Evolutionary conservation across 2,329 filamentous ascomycete species (phyloP).

Genomic region (Neonectria sp.): DNA sequence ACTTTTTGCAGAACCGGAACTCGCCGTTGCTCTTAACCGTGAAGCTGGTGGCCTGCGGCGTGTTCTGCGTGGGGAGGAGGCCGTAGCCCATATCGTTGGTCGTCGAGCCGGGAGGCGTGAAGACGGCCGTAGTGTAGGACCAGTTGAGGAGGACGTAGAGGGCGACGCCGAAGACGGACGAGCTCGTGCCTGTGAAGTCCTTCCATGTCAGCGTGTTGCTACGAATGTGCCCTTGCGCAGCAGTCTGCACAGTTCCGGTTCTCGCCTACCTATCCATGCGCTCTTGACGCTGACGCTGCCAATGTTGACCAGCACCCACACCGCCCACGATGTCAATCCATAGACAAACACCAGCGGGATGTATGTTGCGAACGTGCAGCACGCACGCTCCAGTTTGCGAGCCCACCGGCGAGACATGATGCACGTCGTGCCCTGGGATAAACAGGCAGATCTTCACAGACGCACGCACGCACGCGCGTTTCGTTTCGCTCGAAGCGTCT

Average conservation of each 20-base stretch:
- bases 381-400: conserved; percentile 83
- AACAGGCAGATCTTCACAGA: neutral
- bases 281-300: conserved; percentile 70
- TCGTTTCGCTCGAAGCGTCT: conserved; percentile 8
- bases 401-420: conserved; percentile 74
- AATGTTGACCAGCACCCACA: conserved; percentile 87
- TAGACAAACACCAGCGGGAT: conserved; percentile 94
- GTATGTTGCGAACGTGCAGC: conserved; percentile 84
- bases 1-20: conserved; percentile 96
- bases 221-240: neutral
- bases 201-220: conserved; percentile 25
- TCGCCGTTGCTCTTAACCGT: conserved; percentile 95
- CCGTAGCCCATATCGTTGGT: conserved; percentile 80
- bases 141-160: conserved; percentile 87
- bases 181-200: conserved; percentile 61
- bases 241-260: neutral
- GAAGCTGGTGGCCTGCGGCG: conserved; percentile 76
- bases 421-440: conserved; percentile 14
- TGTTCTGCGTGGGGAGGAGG: conserved; percentile 81
- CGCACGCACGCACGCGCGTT: neutral
- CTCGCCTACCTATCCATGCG: conserved; percentile 70
- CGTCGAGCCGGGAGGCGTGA: conserved; percentile 87
- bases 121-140: conserved; percentile 94
- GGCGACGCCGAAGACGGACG: conserved; percentile 75
- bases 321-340: conserved; percentile 90